Percentiles rank a stretch among this genome's conserved stretches.
These are phyloP conservation scores for Helianthus tuberosus DNA, from an alignment of 129 eudicot genomes.

Conservation along the genomic window DNA sequence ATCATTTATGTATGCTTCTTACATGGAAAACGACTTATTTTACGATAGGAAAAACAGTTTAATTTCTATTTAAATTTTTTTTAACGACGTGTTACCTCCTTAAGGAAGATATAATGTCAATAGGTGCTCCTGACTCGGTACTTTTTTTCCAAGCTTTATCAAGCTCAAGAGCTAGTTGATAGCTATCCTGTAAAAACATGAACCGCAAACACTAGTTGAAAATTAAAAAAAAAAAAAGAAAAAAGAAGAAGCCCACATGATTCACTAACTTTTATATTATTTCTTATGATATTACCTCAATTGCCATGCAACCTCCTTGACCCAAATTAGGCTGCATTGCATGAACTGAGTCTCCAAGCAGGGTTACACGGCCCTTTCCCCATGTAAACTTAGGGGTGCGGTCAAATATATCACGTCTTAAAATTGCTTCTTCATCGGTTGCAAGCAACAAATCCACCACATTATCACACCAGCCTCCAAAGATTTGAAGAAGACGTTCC, in stretches of 20 bases:
- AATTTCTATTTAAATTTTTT: background rate
- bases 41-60: background rate
- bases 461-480: slow-evolving; percentile 95
- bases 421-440: slow-evolving; percentile 90
- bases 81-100: slow-evolving; percentile 48
- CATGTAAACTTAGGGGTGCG: slow-evolving; percentile 70
- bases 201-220: background rate
- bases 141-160: slow-evolving; percentile 76
- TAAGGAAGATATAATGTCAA: slow-evolving; percentile 65
- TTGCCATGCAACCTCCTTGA: slow-evolving; percentile 99
- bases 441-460: slow-evolving; percentile 83
- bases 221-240: background rate
- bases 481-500: slow-evolving; percentile 74
- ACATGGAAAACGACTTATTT: background rate
- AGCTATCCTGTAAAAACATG: slow-evolving; percentile 62
- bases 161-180: slow-evolving; percentile 89
- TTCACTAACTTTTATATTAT: background rate
- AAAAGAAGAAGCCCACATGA: background rate
- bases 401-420: slow-evolving; percentile 94
- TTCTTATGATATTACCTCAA: slow-evolving; percentile 60
- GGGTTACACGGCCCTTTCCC: slow-evolving; percentile 96
- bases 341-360: slow-evolving; percentile 98
- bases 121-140: slow-evolving; percentile 53
- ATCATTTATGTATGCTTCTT: background rate
- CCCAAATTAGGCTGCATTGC: slow-evolving; percentile 99